Evolutionary conservation across 2,329 filamentous ascomycete genomes (phyloP), one percentile per base, ranked within the genome.

Genomic region (Amauroascus verrucosus): DNA sequence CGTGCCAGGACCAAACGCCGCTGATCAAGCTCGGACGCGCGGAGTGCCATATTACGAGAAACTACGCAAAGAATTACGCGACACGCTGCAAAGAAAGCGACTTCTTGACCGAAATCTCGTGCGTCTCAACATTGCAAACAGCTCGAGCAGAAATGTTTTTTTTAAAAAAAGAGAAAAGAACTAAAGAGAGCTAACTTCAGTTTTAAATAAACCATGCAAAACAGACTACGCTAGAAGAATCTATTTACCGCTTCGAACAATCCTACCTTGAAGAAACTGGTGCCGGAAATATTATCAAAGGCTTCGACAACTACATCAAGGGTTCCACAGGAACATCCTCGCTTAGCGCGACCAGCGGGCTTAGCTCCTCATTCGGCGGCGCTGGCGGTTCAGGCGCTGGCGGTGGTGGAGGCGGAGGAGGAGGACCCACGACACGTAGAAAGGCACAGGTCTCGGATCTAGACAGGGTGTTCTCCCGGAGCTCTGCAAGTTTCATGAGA

Each of bases 221-320:
- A 20, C 37, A 83, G 80, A 69, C 75, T 49, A 67, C 73, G 61
- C 70, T 83, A 55, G 93, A 98, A 74, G 87, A 95, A 48, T 79
- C 80, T 59, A 97, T 98, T 62, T 83, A 80, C 65, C 82, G 85
- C 59, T 85, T 88, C 64, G 93, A 98, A 69, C 82, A 84, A 54
- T 79, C 84, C 16, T 98, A 98, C 68, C 82, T 98, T 49, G 91
- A 97, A 68, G 88, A 88, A 63, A 94, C 89, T 3, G 82, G 77
- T 62, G 80, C 80, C 18, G 93, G 93, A 43, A 98, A 98, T 73
- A 97, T 98, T 66, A 91, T 98, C 67, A 89, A 87, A 47, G 93
- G 93, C 20, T 98, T 98, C 69, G 93, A 98, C 69, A 94, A 89
- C 67, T 98, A 97, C 73, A 94, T 95, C 75, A 98, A 98, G 70